Conservation (phyloP, 768 basidiomycete genomes). For the Mycena pura region DNA sequence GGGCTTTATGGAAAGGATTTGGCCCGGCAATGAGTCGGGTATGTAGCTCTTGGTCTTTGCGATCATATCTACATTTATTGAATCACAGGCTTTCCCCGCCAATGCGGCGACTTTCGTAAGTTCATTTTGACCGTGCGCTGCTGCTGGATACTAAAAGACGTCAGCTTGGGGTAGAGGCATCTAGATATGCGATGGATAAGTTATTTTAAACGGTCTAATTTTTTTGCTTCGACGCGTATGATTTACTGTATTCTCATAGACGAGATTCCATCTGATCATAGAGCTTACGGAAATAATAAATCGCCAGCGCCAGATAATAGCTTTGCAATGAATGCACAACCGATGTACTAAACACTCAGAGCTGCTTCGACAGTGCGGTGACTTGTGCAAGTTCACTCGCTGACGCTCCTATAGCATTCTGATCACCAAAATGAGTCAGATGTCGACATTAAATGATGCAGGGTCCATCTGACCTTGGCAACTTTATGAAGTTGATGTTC, state of each 20-base stretch:
- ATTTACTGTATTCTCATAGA: background rate
- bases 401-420: conserved; percentile 38
- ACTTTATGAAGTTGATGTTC: conserved; percentile 37
- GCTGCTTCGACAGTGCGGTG: conserved; percentile 28
- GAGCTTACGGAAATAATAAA: background rate
- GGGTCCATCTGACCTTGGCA: conserved; percentile 25
- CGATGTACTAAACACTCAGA: conserved; percentile 6
- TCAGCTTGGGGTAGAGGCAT: conserved; percentile 91
- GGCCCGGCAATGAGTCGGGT: conserved; percentile 96
- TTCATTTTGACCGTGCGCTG: conserved; percentile 24
- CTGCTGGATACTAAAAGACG: conserved; percentile 24
- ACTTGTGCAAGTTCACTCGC: conserved; percentile 34
- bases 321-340: background rate
- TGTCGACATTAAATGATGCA: background rate
- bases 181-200: conserved; percentile 81
- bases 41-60: conserved; percentile 35
- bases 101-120: conserved; percentile 94
- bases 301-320: conserved; percentile 5
- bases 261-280: background rate
- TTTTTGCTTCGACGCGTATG: background rate
- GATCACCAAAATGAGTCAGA: background rate
- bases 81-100: conserved; percentile 86
- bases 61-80: background rate
- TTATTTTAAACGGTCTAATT: conserved; percentile 45
- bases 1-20: conserved; percentile 95